Conservation (phyloP, 2,329 filamentous ascomycete species). For the Cadophora luteo-olivacea region DNA sequence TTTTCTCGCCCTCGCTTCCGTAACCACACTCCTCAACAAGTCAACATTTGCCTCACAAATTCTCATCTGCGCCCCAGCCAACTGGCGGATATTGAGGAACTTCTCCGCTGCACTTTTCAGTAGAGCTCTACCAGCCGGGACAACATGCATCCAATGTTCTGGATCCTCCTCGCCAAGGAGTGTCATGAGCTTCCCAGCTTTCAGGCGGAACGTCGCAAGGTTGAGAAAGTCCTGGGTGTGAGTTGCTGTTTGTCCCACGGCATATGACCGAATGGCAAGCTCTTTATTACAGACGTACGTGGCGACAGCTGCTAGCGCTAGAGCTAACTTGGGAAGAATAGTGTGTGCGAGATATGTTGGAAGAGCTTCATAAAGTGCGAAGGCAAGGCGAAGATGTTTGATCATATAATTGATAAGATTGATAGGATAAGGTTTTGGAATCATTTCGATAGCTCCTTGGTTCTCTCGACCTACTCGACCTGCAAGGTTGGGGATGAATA, state of each 20-base stretch:
- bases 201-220: not conserved
- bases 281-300: constrained; percentile 10
- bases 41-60: constrained; percentile 8
- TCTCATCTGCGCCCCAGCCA: constrained; percentile 6
- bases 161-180: constrained; percentile 8
- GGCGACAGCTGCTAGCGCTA: not conserved
- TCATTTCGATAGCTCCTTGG: constrained; percentile 1
- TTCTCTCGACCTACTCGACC: constrained; percentile 3
- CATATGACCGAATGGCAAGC: not conserved
- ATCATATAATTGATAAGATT: constrained; percentile 1
- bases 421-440: not conserved
- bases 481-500: constrained; percentile 4
- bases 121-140: constrained; percentile 1
- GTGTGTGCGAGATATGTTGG: not conserved
- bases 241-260: not conserved
- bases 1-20: constrained; percentile 5
- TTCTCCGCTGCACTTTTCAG: not conserved
- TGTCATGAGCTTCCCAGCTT: constrained; percentile 6
- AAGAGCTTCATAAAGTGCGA: constrained; percentile 1
- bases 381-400: not conserved
- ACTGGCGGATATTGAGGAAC: not conserved
- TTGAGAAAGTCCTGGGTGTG: not conserved
- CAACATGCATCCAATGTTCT: constrained; percentile 10
- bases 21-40: not conserved
- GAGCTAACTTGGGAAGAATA: not conserved